Conservation (phyloP, 257 asterid genomes). For the Solanum chaucha region DNA sequence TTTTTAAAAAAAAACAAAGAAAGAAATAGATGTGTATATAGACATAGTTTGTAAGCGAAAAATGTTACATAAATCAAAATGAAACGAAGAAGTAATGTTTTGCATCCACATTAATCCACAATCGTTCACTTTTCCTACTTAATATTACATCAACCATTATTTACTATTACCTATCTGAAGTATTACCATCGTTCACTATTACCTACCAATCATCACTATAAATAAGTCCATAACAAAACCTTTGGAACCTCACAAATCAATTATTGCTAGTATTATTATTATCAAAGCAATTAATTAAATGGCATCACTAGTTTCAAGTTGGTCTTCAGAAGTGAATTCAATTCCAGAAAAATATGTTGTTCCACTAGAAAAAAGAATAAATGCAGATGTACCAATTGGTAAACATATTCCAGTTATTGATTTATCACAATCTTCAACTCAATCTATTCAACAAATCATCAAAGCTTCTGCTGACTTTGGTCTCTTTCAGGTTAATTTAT, state of each 20-base stretch:
- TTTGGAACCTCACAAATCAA: too few species aligned
- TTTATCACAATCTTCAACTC: background rate
- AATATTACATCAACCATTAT: too few species aligned
- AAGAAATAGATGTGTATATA: too few species aligned
- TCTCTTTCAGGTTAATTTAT: constrained; percentile 1
- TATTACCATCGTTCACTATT: background rate
- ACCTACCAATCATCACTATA: background rate
- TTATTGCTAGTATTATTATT: background rate
- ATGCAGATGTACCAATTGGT: background rate
- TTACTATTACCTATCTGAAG: too few species aligned
- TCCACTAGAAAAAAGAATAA: background rate
- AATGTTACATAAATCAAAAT: too few species aligned
- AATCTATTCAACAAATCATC: background rate
- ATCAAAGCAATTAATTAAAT: background rate
- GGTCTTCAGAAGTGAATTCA: background rate
- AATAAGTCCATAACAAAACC: background rate
- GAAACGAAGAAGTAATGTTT: too few species aligned
- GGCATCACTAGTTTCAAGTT: constrained; percentile 5
- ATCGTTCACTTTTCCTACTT: background rate
- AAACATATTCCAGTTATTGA: constrained; percentile 5
- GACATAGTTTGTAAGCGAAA: too few species aligned
- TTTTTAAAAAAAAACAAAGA: too few species aligned
- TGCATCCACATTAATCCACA: too few species aligned
- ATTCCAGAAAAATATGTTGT: background rate
- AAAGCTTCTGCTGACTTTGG: constrained; percentile 7